Evolutionary conservation across 768 basidiomycete species (phyloP), one percentile per base, ranked within the genome.

Genomic region (Lepiota brunneoincarnata): DNA sequence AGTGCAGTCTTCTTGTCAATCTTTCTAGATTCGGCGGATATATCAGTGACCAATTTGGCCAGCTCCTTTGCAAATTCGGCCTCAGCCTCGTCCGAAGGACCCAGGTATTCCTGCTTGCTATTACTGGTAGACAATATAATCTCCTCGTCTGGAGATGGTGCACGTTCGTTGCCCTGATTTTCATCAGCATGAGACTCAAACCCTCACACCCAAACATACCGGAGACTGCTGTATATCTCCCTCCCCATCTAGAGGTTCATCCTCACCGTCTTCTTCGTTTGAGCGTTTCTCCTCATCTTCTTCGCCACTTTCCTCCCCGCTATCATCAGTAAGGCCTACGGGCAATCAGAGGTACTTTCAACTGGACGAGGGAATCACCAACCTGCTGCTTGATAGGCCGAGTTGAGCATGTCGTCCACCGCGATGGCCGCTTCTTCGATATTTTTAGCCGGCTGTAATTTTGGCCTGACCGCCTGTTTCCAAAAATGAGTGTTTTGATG

Each of bases 21-120:
- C 63, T 89, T 91, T 59, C 92, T 77, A 2, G 87, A 81, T 60
- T 97, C 93, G 0, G 81, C 71, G 15, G 92, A 90, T 14, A 83
- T 87, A 61, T 96, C 93, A 0, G 91, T 93, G 44, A 98, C 85
- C 74, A 99, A 85, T 72, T 91, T 98, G 2, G 96, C 93, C 17
- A 99, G 80, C 67, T 98, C 97, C 67, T 93, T 93, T 7, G 88
- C 91, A 63, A 99, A 99, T 31, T 95, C 96, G 2, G 86, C 89
- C 43, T 96, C 91, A 17, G 89, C 93, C 64, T 95, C 93, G 59
- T 92, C 87, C 7, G 89, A 84, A 1, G 91, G 89, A 6, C 92
- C 93, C 37, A 91, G 74, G 52, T 78, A 75, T 63, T 94, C 92
- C 60, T 87, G 83, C 11, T 72, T 64, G 52, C 69, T 77, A 56